Conservation (phyloP, 768 basidiomycete species). For the Auricularia auricula-judae region DNA sequence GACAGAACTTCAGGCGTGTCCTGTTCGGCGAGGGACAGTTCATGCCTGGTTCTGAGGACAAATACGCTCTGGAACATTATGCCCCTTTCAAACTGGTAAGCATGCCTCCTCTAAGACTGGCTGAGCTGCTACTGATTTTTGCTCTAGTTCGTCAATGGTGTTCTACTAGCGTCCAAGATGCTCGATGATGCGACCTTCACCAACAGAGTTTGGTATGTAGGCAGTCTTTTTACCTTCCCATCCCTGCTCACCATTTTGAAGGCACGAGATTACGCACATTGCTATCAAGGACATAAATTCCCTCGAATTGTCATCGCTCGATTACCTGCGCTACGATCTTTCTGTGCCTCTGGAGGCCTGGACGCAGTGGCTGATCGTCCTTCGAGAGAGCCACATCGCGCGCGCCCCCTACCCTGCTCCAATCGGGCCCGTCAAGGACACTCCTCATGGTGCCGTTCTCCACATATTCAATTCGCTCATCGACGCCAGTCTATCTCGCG, state of each 20-base stretch:
- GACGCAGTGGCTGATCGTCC: background rate
- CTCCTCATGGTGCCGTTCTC: background rate
- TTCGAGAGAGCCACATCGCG: background rate
- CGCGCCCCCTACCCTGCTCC: background rate
- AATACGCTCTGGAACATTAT: background rate
- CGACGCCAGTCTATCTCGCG: background rate
- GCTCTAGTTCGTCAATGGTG: background rate
- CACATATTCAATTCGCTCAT: background rate
- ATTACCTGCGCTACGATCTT: background rate
- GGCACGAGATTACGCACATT: background rate
- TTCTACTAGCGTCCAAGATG: background rate
- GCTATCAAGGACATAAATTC: background rate
- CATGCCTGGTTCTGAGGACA: background rate
- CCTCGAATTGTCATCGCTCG: background rate
- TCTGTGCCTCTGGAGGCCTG: background rate
- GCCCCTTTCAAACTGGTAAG: background rate
- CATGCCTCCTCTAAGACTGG: no score
- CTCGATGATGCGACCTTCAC: background rate
- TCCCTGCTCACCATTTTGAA: no score
- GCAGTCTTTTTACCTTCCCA: no score
- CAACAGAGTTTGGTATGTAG: background rate
- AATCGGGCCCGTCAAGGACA: background rate
- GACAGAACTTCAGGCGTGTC: background rate
- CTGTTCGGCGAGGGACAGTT: background rate
- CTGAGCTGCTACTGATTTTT: background rate